A percentile compares a stretch with the other conserved stretches of the same genome.
Evolutionary conservation across 805 yeast species (phyloP).

Genomic region (Metschnikowia aberdeeniae): DNA sequence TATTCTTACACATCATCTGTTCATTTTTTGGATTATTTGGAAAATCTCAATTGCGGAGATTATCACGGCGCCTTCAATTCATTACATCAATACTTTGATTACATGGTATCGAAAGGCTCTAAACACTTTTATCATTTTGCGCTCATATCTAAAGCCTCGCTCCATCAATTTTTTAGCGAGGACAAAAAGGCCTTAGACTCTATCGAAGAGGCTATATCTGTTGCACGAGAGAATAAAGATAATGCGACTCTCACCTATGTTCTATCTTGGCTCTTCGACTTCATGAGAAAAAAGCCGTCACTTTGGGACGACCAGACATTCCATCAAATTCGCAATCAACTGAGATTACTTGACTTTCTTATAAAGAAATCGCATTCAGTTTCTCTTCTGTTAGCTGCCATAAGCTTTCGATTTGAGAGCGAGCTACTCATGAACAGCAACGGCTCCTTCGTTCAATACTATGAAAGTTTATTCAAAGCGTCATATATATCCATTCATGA

Average conservation of each 20-base stretch:
- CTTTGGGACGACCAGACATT: constrained; percentile 44
- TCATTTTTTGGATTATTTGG: constrained; percentile 59
- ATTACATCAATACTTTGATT: constrained; percentile 64
- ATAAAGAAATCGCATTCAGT: constrained; percentile 50
- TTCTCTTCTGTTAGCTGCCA: constrained; percentile 48
- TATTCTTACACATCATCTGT: constrained; percentile 14
- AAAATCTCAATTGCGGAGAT: constrained; percentile 53
- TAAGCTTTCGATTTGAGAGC: constrained; percentile 65
- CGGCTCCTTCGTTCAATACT: constrained; percentile 38
- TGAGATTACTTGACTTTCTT: constrained; percentile 62
- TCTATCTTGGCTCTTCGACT: constrained; percentile 69
- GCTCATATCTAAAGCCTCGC: constrained; percentile 62
- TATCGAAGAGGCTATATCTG: constrained; percentile 80
- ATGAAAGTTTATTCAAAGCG: constrained; percentile 58
- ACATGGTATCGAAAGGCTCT: constrained; percentile 64
- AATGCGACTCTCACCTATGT: constrained; percentile 65
- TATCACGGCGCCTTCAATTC: constrained; percentile 53
- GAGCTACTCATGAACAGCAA: constrained; percentile 52
- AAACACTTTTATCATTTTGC: constrained; percentile 74
- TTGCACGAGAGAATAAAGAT: constrained; percentile 84
- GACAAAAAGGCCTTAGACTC: constrained; percentile 69
- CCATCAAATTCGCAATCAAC: constrained; percentile 48
- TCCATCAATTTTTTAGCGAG: constrained; percentile 66
- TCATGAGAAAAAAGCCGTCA: constrained; percentile 64
- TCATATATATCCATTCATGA: constrained; percentile 52